Base-by-base conservation (phyloP, 139 green algal genomes). In the Tetraselmis chui region DNA sequence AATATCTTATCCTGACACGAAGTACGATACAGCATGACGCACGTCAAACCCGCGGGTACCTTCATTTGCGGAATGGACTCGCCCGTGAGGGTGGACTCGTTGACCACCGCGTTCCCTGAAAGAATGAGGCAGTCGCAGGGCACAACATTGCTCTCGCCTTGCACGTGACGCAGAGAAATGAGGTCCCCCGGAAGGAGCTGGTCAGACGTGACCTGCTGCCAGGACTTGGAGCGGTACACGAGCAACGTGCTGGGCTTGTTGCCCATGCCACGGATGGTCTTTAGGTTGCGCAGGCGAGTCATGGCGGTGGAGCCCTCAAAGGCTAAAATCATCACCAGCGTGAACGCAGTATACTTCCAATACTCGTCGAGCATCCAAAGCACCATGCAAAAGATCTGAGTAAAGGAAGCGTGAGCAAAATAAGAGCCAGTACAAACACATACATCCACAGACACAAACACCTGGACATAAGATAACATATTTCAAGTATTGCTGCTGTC, bases 301-400 rank as follows among this genome's bases (percentile, higher is more conserved):
- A 88, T 83, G 26, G 58, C 84, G 28, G 81, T 88, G 59, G 84
- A 67, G 45, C 45, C 45, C 45, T 67, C 45, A 67, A 67, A 67
- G 11, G 18, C 18, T 25, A 67, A 18, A 18, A 67, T 32, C 29
- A 23, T 83, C 24, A 81, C 67, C 26, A 81, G 32, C 59, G 30
- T 79, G 80, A 87, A 87, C 24, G 82, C 1, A 1, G 84, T 77
- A 77, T 87, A 87, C 74, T 87, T 87, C 84, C 84, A 87, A 29
- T 82, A 82, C 80, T 79, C 81, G 67, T 87, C 84, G 58, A 87
- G 77, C 23, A 87, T 32, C 84, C 84, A 87, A 1, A 87, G 84
- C 2, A 80, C 26, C 27, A 59, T 31, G 77, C 80, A 85, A 59
- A 87, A 87, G 26, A 86, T 45, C 77, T 77, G 74, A 22, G 23